Evolutionary conservation across 345 rosid species (phyloP).

Genomic region (Ceriops zippeliana): DNA sequence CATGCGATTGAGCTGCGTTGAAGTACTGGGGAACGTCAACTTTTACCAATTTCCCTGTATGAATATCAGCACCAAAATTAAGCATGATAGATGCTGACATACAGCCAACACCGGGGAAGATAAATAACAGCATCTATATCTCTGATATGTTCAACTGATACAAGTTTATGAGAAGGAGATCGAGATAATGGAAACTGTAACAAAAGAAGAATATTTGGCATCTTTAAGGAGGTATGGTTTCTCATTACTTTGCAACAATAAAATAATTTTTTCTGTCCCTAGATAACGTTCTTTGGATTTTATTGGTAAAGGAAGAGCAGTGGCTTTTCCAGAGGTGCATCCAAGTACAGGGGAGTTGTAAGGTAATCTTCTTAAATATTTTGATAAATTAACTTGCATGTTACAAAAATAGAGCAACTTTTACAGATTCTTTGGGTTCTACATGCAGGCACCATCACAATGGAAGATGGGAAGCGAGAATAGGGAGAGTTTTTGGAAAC

Average conservation of each 20-base stretch:
- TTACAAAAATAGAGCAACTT: not conserved
- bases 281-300: not conserved
- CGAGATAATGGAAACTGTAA: conserved; percentile 51
- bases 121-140: not conserved
- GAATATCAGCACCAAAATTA: not conserved
- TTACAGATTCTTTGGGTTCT: not conserved
- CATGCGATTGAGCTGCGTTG: conserved; percentile 66
- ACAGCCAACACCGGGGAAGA: no score
- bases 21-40: conserved; percentile 67
- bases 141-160: conserved; percentile 27
- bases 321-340: conserved; percentile 70
- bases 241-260: not conserved
- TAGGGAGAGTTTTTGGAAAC: conserved; percentile 68
- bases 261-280: not conserved
- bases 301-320: conserved; percentile 50
- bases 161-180: conserved; percentile 55
- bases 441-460: conserved; percentile 62
- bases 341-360: conserved; percentile 70
- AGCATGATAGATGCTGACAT: no score
- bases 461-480: conserved; percentile 78
- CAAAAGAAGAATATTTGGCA: conserved; percentile 66
- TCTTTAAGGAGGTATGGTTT: conserved; percentile 51
- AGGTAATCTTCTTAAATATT: conserved; percentile 32
- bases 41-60: conserved; percentile 59
- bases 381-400: not conserved